Conservation (phyloP, 106 monocot species). For the Iris macrosiphon region DNA sequence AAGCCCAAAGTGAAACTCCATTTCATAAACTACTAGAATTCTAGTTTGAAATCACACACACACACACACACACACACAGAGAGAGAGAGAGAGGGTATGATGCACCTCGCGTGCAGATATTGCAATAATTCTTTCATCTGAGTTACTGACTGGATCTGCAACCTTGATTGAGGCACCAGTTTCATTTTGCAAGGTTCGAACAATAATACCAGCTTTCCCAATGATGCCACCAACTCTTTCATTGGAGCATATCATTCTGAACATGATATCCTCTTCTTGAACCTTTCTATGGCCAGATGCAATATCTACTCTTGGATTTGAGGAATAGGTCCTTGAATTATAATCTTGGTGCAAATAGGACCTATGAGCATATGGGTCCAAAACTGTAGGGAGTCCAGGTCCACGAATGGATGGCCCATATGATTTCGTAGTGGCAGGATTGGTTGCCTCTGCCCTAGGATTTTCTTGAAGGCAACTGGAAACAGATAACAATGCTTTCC, state of each 20-base stretch:
- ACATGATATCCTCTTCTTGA: slow-evolving; percentile 60
- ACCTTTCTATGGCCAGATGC: slow-evolving; percentile 25
- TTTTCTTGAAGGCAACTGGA: slow-evolving; percentile 62
- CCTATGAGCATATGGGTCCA: slow-evolving; percentile 44
- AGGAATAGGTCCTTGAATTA: slow-evolving; percentile 32
- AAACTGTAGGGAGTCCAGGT: slow-evolving; percentile 3
- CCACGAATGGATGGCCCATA: slow-evolving; percentile 26
- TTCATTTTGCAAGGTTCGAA: slow-evolving; percentile 66
- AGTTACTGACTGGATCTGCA: slow-evolving; percentile 51
- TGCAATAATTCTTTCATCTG: slow-evolving; percentile 65
- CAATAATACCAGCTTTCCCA: slow-evolving; percentile 53
- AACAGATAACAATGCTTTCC: slow-evolving; percentile 61
- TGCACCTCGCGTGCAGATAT: slow-evolving; percentile 68
- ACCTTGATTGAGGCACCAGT: slow-evolving; percentile 68
- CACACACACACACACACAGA: background rate
- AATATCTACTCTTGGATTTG: slow-evolving; percentile 22
- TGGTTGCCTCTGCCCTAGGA: slow-evolving; percentile 33
- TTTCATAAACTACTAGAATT: background rate
- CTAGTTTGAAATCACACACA: background rate
- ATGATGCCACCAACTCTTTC: slow-evolving; percentile 77
- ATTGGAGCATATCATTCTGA: slow-evolving; percentile 59
- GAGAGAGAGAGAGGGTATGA: background rate
- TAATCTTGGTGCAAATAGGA: slow-evolving; percentile 26
- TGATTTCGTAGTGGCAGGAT: slow-evolving; percentile 21
- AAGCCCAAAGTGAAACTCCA: background rate